Conservation (phyloP, 345 rosid species). For the Arabis alpina region DNA sequence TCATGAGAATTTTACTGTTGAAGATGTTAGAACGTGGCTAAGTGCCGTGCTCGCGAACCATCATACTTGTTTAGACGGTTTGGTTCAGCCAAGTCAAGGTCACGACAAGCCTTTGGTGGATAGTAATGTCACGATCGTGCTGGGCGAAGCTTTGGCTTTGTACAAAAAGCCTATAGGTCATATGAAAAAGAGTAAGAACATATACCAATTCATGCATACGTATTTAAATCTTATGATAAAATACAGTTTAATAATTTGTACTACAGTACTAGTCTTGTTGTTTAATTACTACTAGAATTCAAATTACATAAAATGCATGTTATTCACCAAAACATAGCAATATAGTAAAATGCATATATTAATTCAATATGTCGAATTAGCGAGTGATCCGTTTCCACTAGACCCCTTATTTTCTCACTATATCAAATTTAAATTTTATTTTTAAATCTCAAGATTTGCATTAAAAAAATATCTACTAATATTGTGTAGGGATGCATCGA, state of each 20-base stretch:
- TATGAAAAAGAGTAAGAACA: slow-evolving; percentile 35
- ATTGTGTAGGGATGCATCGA: slow-evolving; percentile 32
- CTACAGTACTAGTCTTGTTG: not conserved
- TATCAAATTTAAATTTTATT: not conserved
- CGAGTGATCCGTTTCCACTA: not conserved
- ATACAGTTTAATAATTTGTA: not conserved
- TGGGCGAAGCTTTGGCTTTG: slow-evolving; percentile 54
- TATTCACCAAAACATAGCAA: not conserved
- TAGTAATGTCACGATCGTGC: slow-evolving; percentile 48
- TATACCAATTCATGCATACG: slow-evolving; percentile 4
- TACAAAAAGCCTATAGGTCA: slow-evolving; percentile 26
- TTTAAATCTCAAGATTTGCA: not conserved
- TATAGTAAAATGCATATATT: not conserved
- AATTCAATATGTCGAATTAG: not conserved
- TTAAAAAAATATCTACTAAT: not conserved
- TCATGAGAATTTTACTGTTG: slow-evolving; percentile 40
- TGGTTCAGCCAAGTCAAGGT: slow-evolving; percentile 42
- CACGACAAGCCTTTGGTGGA: slow-evolving; percentile 35
- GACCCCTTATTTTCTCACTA: not conserved
- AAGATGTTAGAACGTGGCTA: slow-evolving; percentile 65
- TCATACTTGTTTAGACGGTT: slow-evolving; percentile 64
- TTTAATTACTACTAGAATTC: not conserved
- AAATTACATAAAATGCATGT: not conserved
- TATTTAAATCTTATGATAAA: slow-evolving; percentile 1
- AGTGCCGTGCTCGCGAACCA: slow-evolving; percentile 61